These are phyloP conservation scores for Paspalum vaginatum DNA, from an alignment of 176 grass and related monocot species.

Conservation along the genomic window DNA sequence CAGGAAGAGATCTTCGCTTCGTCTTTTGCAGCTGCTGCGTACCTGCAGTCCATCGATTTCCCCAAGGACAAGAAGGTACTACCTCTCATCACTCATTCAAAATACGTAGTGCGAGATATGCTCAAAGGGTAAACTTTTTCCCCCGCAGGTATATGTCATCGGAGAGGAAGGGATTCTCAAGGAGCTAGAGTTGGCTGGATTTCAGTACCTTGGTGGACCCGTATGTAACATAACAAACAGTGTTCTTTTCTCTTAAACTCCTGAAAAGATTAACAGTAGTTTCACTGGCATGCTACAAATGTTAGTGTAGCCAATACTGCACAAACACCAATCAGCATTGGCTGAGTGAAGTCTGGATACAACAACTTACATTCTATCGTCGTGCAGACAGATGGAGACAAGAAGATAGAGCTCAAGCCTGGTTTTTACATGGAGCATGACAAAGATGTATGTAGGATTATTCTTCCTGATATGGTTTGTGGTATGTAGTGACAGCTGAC, in stretches of 20 bases:
- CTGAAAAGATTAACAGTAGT: not conserved
- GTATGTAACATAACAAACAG: constrained; percentile 45
- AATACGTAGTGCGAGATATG: not conserved
- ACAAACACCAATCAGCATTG: not conserved
- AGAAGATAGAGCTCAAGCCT: constrained; percentile 96
- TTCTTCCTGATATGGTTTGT: not conserved
- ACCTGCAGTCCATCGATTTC: constrained; percentile 93
- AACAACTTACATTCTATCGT: not conserved
- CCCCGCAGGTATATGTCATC: constrained; percentile 86
- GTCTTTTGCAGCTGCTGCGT: constrained; percentile 90
- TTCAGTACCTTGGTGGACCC: constrained; percentile 85
- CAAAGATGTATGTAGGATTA: constrained; percentile 65
- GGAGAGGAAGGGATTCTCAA: constrained; percentile 94
- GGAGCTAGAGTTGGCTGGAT: constrained; percentile 90
- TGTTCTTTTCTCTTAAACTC: not conserved
- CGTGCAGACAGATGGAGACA: constrained; percentile 74
- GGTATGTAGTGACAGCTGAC: not conserved
- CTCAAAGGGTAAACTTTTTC: not conserved
- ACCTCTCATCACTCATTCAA: constrained; percentile 11
- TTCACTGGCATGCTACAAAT: not conserved
- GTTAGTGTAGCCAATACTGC: not conserved
- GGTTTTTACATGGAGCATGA: constrained; percentile 98
- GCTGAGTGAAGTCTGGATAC: not conserved
- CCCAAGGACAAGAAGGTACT: constrained; percentile 86
- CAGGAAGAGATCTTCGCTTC: constrained; percentile 99